Base-by-base conservation (phyloP, 2,329 filamentous ascomycete species). In the Diatrype stigma region DNA sequence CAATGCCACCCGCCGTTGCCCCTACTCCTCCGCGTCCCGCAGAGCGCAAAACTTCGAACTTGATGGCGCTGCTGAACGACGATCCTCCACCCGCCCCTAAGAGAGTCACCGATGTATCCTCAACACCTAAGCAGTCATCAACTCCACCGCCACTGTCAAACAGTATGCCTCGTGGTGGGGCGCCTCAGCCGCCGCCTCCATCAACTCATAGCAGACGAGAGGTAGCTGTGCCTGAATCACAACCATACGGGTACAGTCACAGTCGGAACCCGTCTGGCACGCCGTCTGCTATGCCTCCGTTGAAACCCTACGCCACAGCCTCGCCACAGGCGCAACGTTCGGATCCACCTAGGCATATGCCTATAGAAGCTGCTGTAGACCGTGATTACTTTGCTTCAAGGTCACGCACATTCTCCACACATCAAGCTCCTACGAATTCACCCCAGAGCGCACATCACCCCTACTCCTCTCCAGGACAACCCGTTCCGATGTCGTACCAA, bases 51-150 rank as follows among this genome's bases (percentile, higher is more conserved):
- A 83, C 77, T 7, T 84, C 81, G 14, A 85, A 72, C 55, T 75
- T 86, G 54, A 83, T 85, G 76, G 80, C 81, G 0, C 65, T 86
- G 53, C 71, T 86, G 3, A 84, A 84, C 57, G 80, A 85, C 54
- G 82, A 85, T 48, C 74, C 77, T 6, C 74, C 74, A n/a, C 66
- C 73, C 1, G 69, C 73, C 47, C 70, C 71, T 1, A 81, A 82
- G 65, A 73, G 79, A 30, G 68, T 81, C 28, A 68, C 55, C 38
- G 79, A 82, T 49, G 70, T 82, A 10, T 69, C 73, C 11, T 61
- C 61, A 16, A 63, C 69, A 11, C 55, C 68, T 34, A 70, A 70
- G 38, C 63, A 70, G n/a, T 75, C 75, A 21, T 76, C 78, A 10
- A 80, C 79, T 2, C 78, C 79, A 26, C 79, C 77, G 2, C 77